These are phyloP conservation scores for Penicillium coprophilum DNA, from an alignment of 495 filamentous ascomycete genomes.

Conservation along the genomic window DNA sequence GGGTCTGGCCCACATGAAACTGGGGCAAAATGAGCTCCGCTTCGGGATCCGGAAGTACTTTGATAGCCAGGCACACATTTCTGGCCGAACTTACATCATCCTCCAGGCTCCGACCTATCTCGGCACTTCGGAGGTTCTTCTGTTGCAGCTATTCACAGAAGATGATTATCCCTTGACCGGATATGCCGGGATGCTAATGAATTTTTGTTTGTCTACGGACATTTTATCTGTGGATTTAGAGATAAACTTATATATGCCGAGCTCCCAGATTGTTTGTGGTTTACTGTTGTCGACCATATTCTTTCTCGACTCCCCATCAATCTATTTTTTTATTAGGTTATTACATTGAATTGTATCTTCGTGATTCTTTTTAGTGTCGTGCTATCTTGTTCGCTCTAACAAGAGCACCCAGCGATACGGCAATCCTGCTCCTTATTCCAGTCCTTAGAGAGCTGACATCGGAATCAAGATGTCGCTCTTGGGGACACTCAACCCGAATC, in stretches of 20 bases:
- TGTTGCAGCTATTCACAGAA: background rate
- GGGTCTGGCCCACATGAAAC: no score
- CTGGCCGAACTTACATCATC: background rate
- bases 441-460: background rate
- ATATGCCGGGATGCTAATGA: background rate
- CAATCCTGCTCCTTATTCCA: background rate
- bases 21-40: background rate
- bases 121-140: background rate
- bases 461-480: background rate
- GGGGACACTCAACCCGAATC: background rate
- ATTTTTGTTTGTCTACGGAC: no score
- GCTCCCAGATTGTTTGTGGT: background rate
- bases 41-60: background rate
- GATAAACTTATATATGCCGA: background rate
- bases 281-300: background rate
- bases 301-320: background rate
- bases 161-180: background rate
- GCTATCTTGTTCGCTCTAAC: background rate
- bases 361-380: background rate
- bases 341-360: background rate
- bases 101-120: background rate
- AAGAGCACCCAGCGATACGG: background rate
- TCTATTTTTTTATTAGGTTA: background rate
- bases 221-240: background rate
- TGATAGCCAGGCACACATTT: background rate